Evolutionary conservation across 2,329 filamentous ascomycete genomes (phyloP).

Genomic region (Pyricularia grisea): DNA sequence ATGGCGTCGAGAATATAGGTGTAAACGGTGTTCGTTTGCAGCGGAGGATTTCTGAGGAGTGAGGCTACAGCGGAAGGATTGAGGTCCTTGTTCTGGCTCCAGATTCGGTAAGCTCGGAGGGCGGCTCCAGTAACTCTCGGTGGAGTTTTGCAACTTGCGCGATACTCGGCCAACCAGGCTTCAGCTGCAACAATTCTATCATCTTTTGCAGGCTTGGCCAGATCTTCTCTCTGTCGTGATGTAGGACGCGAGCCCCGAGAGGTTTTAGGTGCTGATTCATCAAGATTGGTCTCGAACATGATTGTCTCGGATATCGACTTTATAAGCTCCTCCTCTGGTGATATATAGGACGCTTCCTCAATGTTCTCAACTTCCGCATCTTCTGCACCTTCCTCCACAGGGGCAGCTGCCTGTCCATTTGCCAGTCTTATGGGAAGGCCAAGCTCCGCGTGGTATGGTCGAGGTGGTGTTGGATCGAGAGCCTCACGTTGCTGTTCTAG

Average conservation of each 20-base stretch:
- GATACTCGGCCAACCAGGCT: conserved; percentile 25
- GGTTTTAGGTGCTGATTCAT: conserved; percentile 3
- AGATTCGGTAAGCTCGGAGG: conserved; percentile 54
- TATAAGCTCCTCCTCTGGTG: conserved; percentile 8
- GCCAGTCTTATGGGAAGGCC: conserved; percentile 52
- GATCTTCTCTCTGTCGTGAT: conserved; percentile 9
- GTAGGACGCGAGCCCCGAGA: neutral
- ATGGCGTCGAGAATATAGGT: conserved; percentile 51
- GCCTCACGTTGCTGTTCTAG: conserved; percentile 59
- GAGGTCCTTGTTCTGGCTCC: conserved; percentile 45
- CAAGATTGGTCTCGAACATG: conserved; percentile 14
- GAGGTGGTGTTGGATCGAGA: conserved; percentile 61
- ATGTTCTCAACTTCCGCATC: conserved; percentile 12
- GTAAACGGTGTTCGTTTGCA: conserved; percentile 45
- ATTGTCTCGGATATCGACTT: conserved; percentile 14
- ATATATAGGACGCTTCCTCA: conserved; percentile 8
- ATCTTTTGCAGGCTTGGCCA: conserved; percentile 21
- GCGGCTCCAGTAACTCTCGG: conserved; percentile 18
- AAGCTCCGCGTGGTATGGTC: conserved; percentile 59
- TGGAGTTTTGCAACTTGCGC: conserved; percentile 13
- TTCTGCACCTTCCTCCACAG: conserved; percentile 20
- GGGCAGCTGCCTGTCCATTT: conserved; percentile 23
- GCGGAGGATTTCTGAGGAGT: conserved; percentile 50
- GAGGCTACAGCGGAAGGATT: conserved; percentile 37
- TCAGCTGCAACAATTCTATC: conserved; percentile 34